Percentiles rank a stretch among this genome's conserved stretches.
Evolutionary conservation across 2,329 filamentous ascomycete genomes (phyloP).

Genomic region (Mycosphaerelloides madeirae): DNA sequence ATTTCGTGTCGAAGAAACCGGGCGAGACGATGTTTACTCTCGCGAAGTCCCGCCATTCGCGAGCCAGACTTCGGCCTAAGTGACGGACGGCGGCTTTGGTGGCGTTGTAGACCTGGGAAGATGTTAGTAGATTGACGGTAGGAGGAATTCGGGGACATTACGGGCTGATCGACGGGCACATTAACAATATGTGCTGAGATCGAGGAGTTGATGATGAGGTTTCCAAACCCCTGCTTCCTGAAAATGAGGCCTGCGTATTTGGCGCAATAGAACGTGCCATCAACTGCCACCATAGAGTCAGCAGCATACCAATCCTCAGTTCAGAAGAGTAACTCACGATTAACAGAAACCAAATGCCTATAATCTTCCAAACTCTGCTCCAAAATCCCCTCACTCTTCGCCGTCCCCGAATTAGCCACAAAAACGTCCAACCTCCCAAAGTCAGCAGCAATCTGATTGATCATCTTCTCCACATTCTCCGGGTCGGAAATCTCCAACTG

Average conservation of each 20-base stretch:
- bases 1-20: conserved; percentile 54
- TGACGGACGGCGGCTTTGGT: conserved; percentile 55
- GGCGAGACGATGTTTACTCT: conserved; percentile 54
- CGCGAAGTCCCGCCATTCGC: conserved; percentile 54
- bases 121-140: conserved; percentile 1
- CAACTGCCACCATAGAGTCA: conserved; percentile 17
- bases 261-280: conserved; percentile 41
- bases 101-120: conserved; percentile 47
- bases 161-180: conserved; percentile 50
- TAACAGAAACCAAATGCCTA: conserved; percentile 50
- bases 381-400: conserved; percentile 60
- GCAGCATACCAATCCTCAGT: too few species aligned
- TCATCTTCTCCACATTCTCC: conserved; percentile 61
- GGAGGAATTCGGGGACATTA: too few species aligned
- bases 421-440: conserved; percentile 83
- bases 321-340: conserved; percentile 38
- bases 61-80: conserved; percentile 52
- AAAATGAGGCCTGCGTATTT: conserved; percentile 41
- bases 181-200: conserved; percentile 35
- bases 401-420: conserved; percentile 89
- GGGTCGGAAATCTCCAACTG: conserved; percentile 63
- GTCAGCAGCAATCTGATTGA: conserved; percentile 61
- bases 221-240: conserved; percentile 42
- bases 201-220: conserved; percentile 45
- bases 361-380: conserved; percentile 53